Evolutionary conservation across 1,284 basidiomycete species (phyloP).

Genomic region (Cutaneotrichosporon sp.): DNA sequence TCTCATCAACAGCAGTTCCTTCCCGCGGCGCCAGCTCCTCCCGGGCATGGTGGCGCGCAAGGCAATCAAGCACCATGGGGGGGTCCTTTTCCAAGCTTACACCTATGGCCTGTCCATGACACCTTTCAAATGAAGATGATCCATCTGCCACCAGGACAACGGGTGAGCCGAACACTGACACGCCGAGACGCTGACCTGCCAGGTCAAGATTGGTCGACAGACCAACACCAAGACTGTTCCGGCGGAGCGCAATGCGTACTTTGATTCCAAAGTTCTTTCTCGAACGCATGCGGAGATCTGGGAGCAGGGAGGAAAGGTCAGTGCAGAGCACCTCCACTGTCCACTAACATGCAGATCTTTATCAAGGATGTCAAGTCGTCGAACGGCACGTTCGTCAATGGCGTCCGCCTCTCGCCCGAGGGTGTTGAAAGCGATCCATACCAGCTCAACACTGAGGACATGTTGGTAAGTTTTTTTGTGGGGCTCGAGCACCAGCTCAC

Average conservation of each 20-base stretch:
- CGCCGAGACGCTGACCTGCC: neutral
- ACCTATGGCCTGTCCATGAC: conserved; percentile 93
- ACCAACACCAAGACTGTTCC: conserved; percentile 96
- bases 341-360: conserved; percentile 65
- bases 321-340: conserved; percentile 21
- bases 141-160: conserved; percentile 62
- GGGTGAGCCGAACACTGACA: conserved; percentile 28
- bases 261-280: conserved; percentile 94
- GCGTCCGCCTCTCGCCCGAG: conserved; percentile 85
- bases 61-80: conserved; percentile 42
- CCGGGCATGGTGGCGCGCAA: conserved; percentile 4
- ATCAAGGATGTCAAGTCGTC: conserved; percentile 99
- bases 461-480: conserved; percentile 62
- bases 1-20: conserved; percentile 10
- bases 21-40: neutral
- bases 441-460: conserved; percentile 91
- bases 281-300: conserved; percentile 97
- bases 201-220: conserved; percentile 91
- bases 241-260: conserved; percentile 91
- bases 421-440: conserved; percentile 89
- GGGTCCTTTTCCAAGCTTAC: conserved; percentile 60
- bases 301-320: conserved; percentile 83
- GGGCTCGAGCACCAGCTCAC: neutral
- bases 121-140: conserved; percentile 97
- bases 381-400: conserved; percentile 98